phyloP scores from a whole-genome alignment of 768 basidiomycete species.

The Calocybe indica region DNA sequence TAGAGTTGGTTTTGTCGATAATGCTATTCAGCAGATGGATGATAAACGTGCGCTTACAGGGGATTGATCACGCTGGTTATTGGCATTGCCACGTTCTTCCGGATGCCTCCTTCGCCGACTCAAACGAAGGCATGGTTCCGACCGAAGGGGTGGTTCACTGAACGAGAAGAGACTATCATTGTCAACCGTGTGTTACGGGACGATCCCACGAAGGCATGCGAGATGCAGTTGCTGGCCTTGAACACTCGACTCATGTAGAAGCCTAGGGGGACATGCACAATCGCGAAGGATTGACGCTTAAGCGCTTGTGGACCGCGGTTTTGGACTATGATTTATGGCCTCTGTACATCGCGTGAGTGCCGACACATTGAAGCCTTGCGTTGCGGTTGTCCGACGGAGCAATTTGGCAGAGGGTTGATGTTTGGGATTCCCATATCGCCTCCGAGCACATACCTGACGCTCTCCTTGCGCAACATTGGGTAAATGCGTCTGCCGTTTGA shows the following conservation, averaged over 20 bases:
- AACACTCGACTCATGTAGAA: background rate
- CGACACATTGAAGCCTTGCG: background rate
- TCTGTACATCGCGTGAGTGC: slow-evolving; percentile 45
- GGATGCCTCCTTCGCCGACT: slow-evolving; percentile 55
- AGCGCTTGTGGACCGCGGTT: slow-evolving; percentile 45
- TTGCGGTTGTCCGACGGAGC: background rate
- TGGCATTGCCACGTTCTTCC: slow-evolving; percentile 50
- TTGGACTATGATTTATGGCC: slow-evolving; percentile 67
- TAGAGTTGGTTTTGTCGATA: slow-evolving; percentile 29
- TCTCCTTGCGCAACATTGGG: slow-evolving; percentile 52
- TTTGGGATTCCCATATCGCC: slow-evolving; percentile 45
- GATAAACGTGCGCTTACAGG: slow-evolving; percentile 9
- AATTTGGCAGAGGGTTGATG: slow-evolving; percentile 36
- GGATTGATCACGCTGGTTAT: slow-evolving; percentile 47
- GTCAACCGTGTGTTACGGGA: slow-evolving; percentile 58
- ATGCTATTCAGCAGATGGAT: background rate
- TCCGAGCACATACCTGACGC: slow-evolving; percentile 51
- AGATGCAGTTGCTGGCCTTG: background rate
- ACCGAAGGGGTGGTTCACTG: slow-evolving; percentile 59
- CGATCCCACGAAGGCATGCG: slow-evolving; percentile 48
- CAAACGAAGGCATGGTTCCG: slow-evolving; percentile 54
- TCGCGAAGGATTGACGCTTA: slow-evolving; percentile 48
- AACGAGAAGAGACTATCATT: slow-evolving; percentile 54
- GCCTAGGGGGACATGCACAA: slow-evolving; percentile 63
- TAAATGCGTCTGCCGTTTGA: slow-evolving; percentile 11